Base-by-base conservation (phyloP, 257 asterid species). In the Forsythia suspensa region DNA sequence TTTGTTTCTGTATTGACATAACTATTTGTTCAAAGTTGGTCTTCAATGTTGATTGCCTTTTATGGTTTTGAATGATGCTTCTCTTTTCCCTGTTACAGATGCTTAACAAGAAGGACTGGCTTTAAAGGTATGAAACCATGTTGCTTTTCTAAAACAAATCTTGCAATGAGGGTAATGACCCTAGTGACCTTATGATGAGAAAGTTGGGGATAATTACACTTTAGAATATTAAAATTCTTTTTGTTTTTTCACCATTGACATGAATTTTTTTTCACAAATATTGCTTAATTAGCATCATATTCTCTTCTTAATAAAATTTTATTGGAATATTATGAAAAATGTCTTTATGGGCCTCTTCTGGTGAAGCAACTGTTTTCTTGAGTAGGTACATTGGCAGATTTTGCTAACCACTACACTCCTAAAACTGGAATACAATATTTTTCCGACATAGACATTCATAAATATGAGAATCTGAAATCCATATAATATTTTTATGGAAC, bases 1-100 rank as follows among this genome's bases (percentile, higher is more conserved):
- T 92, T 73, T 89, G 90, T 61, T 88, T 86, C 36, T 83, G 82
- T 66, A 88, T 87, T 39, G 92, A 76, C 94, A 90, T 83, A 52
- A 38, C 43, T 51, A 69, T 40, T 65, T 79, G 74, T 59, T 67
- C 72, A 51, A 81, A 68, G 59, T 51, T 16, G 75, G 59, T 41
- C 71, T 18, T 43, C 39, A 74, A 59, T 79, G 4, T 71, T 69
- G 40, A 70, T 77, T 71, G 75, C 81, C 75, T 83, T 77, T 48
- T 80, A 38, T 42, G 79, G 65, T 81, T 77, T 73, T 55, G 37
- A 78, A 80, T 86, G 82, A 82, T 91, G 82, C 21, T 46, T 66
- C 70, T 80, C 71, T 24, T 82, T 83, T 91, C 74, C 76, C 89
- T 84, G 87, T 81, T 74, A 21, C 39, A 88, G 81, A 87, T 91